Evolutionary conservation across 2,329 filamentous ascomycete genomes (phyloP), one percentile per base, ranked within the genome.

Genomic region (Fragosphaeria purpurea): DNA sequence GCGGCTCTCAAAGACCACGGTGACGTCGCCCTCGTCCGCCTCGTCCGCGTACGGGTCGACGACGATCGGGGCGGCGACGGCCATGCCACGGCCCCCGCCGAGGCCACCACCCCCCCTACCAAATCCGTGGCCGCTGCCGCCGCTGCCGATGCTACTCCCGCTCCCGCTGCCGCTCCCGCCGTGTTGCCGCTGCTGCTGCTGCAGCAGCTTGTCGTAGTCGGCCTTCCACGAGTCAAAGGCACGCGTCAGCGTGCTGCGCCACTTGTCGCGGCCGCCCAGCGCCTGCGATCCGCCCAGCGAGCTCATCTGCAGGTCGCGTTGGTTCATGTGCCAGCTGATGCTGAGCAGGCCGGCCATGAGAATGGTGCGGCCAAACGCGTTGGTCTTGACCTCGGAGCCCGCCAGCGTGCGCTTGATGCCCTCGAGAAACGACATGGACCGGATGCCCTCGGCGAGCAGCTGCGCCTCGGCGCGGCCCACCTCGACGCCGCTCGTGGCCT

Each of bases 251-350:
- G 88, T 84, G 7, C 83, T 81, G 49, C 90, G 82, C 93, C 93
- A 97, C 64, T 91, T 91, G 62, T 95, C 89, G 22, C 89, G 82
- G 4, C 86, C 89, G 4, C 91, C 91, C 1, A 95, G 76, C 0
- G 88, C 83, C 58, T 85, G 82, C 0, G 82, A 80, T 1, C 71
- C 71, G 6, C 80, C 89, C 0, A 97, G 75, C 1, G 89, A 89
- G 63, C 84, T 91, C 52, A 95, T 85, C 68, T 96, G 91, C 11
- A 96, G 77, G 64, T 97, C 93, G 61, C 91, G 80, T 65, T 97
- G 90, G 63, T 95, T 93, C 86, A 97, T 91, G 65, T 97, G 91
- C 88, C 89, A 97, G 62, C 86, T 93, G 34, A 97, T 88, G 58
- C 88, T 96, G 31, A 97, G 73, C 33, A 98, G 70, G 0, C 93